These are phyloP conservation scores for Fusarium neocosmosporiellum DNA, from an alignment of 2,329 filamentous ascomycete species.

Conservation along the genomic window DNA sequence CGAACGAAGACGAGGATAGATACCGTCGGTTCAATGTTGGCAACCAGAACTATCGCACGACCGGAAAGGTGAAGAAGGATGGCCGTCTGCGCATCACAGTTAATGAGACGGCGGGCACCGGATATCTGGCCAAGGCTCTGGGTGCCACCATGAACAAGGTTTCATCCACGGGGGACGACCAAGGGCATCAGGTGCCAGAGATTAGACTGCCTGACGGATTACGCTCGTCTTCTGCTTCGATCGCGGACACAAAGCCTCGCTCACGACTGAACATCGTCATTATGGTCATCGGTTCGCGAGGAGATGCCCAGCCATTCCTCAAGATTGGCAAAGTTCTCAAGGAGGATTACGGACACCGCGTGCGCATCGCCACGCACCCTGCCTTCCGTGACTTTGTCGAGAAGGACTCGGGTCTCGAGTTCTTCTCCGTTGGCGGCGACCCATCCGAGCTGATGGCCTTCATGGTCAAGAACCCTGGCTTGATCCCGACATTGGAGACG, in stretches of 20 bases:
- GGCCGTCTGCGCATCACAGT: slow-evolving; percentile 79
- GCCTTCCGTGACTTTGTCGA: slow-evolving; percentile 81
- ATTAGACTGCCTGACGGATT: slow-evolving; percentile 26
- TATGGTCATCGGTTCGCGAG: slow-evolving; percentile 84
- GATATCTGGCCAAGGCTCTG: slow-evolving; percentile 79
- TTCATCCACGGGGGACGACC: slow-evolving; percentile 15
- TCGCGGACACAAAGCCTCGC: slow-evolving; percentile 46
- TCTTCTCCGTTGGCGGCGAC: slow-evolving; percentile 83
- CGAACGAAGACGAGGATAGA: slow-evolving; percentile 40
- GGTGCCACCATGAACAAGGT: slow-evolving; percentile 68
- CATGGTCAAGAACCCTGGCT: slow-evolving; percentile 86
- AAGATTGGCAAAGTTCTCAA: slow-evolving; percentile 79
- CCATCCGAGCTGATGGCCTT: slow-evolving; percentile 87
- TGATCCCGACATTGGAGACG: slow-evolving; percentile 79
- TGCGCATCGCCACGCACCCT: slow-evolving; percentile 82
- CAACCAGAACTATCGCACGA: slow-evolving; percentile 73
- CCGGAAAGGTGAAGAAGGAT: slow-evolving; percentile 74
- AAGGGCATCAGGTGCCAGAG: slow-evolving; percentile 5
- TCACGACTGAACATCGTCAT: slow-evolving; percentile 80
- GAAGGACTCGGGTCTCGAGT: slow-evolving; percentile 78
- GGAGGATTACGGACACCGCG: slow-evolving; percentile 77
- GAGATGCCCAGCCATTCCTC: slow-evolving; percentile 84
- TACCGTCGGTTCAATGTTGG: slow-evolving; percentile 63
- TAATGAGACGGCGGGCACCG: slow-evolving; percentile 75
- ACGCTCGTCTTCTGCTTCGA: slow-evolving; percentile 47